Evolutionary conservation across 176 grass and related monocot species (phyloP).

Genomic region (Phoenix roebelenii): DNA sequence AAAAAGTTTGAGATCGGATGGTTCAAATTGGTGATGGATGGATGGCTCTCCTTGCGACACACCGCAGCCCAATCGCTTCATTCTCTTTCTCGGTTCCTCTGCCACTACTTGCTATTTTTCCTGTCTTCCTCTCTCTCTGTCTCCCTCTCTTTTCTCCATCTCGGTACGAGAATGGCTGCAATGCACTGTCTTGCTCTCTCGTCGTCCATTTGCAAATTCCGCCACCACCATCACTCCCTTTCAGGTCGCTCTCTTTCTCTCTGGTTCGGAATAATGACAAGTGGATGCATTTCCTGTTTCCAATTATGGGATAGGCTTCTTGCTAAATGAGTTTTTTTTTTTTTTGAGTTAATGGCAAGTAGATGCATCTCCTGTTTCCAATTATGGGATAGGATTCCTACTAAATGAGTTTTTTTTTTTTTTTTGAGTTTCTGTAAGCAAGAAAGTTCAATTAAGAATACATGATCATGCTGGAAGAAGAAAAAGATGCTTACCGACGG

Average conservation of each 20-base stretch:
- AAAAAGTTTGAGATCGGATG: too few relatives aligned
- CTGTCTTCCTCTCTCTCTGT: constrained; percentile 14
- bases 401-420: too few relatives aligned
- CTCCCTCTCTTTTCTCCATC: constrained; percentile 1
- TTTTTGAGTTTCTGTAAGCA: too few relatives aligned
- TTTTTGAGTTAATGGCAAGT: too few relatives aligned
- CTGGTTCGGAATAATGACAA: not conserved
- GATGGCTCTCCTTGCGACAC: constrained; percentile 46
- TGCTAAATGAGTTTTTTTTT: not conserved
- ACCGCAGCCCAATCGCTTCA: constrained; percentile 37
- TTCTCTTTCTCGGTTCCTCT: not conserved
- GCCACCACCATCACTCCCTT: constrained; percentile 19
- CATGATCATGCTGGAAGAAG: too few relatives aligned
- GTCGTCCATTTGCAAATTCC: constrained; percentile 27
- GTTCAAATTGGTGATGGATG: constrained; percentile 2
- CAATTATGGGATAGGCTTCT: constrained; percentile 1
- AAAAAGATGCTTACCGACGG: too few relatives aligned
- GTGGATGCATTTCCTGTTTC: constrained; percentile 1
- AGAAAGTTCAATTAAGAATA: too few relatives aligned
- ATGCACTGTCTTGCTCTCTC: constrained; percentile 35
- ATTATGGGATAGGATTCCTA: too few relatives aligned
- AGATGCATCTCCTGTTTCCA: too few relatives aligned
- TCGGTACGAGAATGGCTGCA: constrained; percentile 30
- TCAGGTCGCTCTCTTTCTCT: constrained; percentile 41
- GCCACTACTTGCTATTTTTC: not conserved